Base-by-base conservation (phyloP, 805 yeast genomes). In the Metschnikowia gruessii region DNA sequence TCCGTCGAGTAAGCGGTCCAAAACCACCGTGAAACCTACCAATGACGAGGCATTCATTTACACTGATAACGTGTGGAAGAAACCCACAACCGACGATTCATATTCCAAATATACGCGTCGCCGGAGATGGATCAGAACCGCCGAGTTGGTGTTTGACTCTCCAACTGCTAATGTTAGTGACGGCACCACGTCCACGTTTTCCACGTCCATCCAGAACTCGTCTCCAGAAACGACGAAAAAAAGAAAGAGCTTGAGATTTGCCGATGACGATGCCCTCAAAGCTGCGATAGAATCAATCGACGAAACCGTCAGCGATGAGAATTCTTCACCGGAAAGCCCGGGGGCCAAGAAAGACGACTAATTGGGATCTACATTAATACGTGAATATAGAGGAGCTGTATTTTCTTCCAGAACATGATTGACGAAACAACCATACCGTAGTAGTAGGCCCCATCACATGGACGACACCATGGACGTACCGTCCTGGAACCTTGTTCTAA, bases 71-170 rank as follows among this genome's bases (percentile, higher is more conserved):
- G 85, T 95, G 3, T 92, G 99, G 99, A 87, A 87, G 57, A 82
- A 81, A 54, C 96, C 98, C 15, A 71, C 90, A 1, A 81, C 94
- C 0, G 96, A 87, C 46, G 95, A 91, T 62, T 77, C 94, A 3
- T 91, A 82, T 66, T 81, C 94, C 19, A 90, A 89, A 64, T 92
- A 90, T 61, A 92, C 98, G 4, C 80, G 99, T 65, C 79, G 97
- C 62, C 80, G 99, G 70, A 77, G 97, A 62, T 92, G 99, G 99
- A 80, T 92, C 13, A 79, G 99, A 53, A 88, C 95, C 1, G 99
- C 99, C 0, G 95, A 88, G 63, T 73, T 90, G 54, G 83, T 86
- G 4, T 68, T 70, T 44, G 59, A 57, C 36, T 40, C 46, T n/a
- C 28, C 50, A 8, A 29, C 45, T 17, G 43, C 49, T 3, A 45